These are phyloP conservation scores for Penicillium goetzii DNA, from an alignment of 495 filamentous ascomycete genomes.

Conservation along the genomic window DNA sequence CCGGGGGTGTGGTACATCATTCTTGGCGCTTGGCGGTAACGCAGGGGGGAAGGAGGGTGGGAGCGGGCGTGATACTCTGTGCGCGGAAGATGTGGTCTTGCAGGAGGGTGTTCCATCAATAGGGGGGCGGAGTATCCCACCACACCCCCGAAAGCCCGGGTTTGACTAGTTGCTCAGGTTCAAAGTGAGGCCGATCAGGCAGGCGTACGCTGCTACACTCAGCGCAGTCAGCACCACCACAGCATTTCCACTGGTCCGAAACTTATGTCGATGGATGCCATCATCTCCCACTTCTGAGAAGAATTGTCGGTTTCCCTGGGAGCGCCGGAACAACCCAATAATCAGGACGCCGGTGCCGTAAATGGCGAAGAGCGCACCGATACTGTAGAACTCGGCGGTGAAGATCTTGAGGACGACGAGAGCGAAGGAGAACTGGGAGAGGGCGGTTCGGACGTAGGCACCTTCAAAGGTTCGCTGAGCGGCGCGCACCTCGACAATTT, in stretches of 20 bases:
- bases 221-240: slow-evolving; percentile 82
- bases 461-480: slow-evolving; percentile 97
- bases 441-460: slow-evolving; percentile 91
- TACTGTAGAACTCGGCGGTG: slow-evolving; percentile 90
- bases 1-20: slow-evolving; percentile 24
- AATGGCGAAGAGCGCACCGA: slow-evolving; percentile 87
- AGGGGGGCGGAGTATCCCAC: slow-evolving; percentile 52
- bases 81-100: slow-evolving; percentile 10
- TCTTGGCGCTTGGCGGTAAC: slow-evolving; percentile 47
- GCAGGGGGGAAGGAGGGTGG: slow-evolving; percentile 29
- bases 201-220: slow-evolving; percentile 80
- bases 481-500: slow-evolving; percentile 92
- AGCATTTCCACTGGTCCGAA: slow-evolving; percentile 80
- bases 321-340: slow-evolving; percentile 77
- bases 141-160: not conserved
- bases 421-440: slow-evolving; percentile 92
- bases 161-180: slow-evolving; percentile 46
- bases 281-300: slow-evolving; percentile 76
- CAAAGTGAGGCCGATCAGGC: slow-evolving; percentile 75
- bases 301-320: slow-evolving; percentile 91
- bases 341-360: slow-evolving; percentile 85
- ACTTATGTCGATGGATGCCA: slow-evolving; percentile 71
- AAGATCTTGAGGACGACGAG: slow-evolving; percentile 96
- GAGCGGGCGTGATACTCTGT: slow-evolving; percentile 21
- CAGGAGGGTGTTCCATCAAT: not conserved